Conservation (phyloP, 2,329 filamentous ascomycete species). For the Nigrospora sphaerica region DNA sequence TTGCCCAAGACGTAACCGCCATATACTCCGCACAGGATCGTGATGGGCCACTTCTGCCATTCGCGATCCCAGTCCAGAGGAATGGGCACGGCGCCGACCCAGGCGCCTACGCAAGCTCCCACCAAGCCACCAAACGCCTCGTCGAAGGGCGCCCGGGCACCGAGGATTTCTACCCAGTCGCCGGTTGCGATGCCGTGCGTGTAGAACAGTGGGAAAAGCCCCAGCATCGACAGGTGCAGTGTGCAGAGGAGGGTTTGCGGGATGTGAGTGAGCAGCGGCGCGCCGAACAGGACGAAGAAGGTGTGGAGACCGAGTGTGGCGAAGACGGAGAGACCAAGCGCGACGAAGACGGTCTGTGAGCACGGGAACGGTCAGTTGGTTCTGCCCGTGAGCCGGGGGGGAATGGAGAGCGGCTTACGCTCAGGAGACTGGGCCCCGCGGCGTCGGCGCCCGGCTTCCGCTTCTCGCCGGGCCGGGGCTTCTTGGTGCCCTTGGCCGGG, state of each 20-base stretch:
- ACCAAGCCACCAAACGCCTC: conserved; percentile 75
- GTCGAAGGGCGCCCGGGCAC: conserved; percentile 66
- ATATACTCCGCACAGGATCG: conserved; percentile 78
- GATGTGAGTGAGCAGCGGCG: conserved; percentile 76
- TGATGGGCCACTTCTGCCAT: conserved; percentile 97
- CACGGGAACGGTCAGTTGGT: conserved; percentile 25
- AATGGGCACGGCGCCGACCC: conserved; percentile 91
- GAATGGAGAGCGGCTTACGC: conserved; percentile 29
- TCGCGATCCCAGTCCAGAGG: conserved; percentile 98
- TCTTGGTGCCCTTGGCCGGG: conserved; percentile 34
- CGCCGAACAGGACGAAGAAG: conserved; percentile 80
- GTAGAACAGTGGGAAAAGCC: conserved; percentile 76
- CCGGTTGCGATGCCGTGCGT: conserved; percentile 68
- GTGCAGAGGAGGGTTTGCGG: conserved; percentile 73
- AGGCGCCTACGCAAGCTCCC: conserved; percentile 76
- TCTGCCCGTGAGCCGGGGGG: no score
- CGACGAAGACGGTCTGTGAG: conserved; percentile 61
- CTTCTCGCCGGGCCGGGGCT: conserved; percentile 44
- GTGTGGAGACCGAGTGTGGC: conserved; percentile 36
- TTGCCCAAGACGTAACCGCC: conserved; percentile 69
- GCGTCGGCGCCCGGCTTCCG: conserved; percentile 39
- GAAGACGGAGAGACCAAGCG: conserved; percentile 45
- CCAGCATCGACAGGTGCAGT: conserved; percentile 73
- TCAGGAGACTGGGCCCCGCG: conserved; percentile 34
- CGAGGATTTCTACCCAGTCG: conserved; percentile 65